These are phyloP conservation scores for Pythium insidiosum DNA, from an alignment of 352 stramenopile species.

Conservation along the genomic window DNA sequence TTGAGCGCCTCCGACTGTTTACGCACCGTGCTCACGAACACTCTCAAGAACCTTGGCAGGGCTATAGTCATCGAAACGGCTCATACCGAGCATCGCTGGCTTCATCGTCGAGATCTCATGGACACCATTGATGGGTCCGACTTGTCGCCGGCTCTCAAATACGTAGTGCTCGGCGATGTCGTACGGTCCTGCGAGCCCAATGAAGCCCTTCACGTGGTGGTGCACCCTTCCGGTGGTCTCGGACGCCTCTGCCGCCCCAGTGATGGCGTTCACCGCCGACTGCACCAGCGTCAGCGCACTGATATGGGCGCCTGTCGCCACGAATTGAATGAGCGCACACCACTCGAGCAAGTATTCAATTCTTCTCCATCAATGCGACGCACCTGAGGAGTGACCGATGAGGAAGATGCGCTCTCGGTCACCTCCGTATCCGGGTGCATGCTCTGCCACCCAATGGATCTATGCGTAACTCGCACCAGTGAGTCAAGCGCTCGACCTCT, in stretches of 20 bases:
- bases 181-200: slow-evolving; percentile 56
- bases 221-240: neutral
- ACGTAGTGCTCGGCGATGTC: slow-evolving; percentile 72
- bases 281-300: slow-evolving; percentile 43
- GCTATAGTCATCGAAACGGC: slow-evolving; percentile 46
- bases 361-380: no score
- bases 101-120: slow-evolving; percentile 77
- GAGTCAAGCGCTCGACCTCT: neutral
- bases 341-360: no score
- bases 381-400: slow-evolving; percentile 59
- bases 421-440: slow-evolving; percentile 37
- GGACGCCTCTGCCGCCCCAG: neutral
- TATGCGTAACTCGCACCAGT: slow-evolving; percentile 6
- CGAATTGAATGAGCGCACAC: no score
- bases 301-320: slow-evolving; percentile 47
- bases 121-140: slow-evolving; percentile 39
- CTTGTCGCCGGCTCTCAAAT: slow-evolving; percentile 50
- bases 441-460: slow-evolving; percentile 47
- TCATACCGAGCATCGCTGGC: slow-evolving; percentile 52
- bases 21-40: slow-evolving; percentile 13
- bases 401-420: slow-evolving; percentile 43
- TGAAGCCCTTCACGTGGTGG: slow-evolving; percentile 38
- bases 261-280: slow-evolving; percentile 25
- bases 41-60: slow-evolving; percentile 30
- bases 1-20: no score